Conservation (phyloP, 345 rosid genomes). For the Hibiscus syriacus region DNA sequence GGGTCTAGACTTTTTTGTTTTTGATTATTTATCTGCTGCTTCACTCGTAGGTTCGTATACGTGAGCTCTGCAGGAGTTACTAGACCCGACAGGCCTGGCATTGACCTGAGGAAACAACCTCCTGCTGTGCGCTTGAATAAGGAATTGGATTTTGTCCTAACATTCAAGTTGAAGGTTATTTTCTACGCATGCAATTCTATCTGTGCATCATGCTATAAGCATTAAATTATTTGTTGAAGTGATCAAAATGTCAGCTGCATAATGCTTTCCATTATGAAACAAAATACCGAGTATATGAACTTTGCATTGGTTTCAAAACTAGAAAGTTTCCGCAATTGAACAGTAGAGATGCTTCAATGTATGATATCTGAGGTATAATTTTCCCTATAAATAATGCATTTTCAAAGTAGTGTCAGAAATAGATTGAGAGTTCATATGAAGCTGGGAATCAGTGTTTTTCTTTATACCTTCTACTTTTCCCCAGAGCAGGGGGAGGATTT, state of each 20-base stretch:
- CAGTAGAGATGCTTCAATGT: not conserved
- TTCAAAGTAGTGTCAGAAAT: not conserved
- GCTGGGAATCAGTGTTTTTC: not conserved
- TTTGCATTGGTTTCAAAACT: not conserved
- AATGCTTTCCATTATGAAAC: not conserved
- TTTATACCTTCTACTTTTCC: not conserved
- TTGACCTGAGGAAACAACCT: conserved; percentile 88
- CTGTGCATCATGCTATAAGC: not conserved
- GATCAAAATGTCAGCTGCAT: not conserved
- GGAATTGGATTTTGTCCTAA: conserved; percentile 79
- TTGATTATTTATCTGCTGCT: not conserved
- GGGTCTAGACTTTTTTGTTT: not conserved
- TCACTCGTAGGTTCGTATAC: conserved; percentile 66
- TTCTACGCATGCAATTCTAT: not conserved
- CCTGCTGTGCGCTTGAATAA: conserved; percentile 97
- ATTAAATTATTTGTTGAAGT: not conserved
- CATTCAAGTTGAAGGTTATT: conserved; percentile 79
- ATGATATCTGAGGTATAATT: not conserved
- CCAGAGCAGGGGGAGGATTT: conserved; percentile 71
- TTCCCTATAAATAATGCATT: not conserved
- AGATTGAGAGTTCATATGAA: not conserved
- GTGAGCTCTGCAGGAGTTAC: conserved; percentile 96
- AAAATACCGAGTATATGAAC: not conserved
- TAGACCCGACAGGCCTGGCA: conserved; percentile 89
- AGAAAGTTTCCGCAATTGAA: not conserved